A percentile compares a stretch with the other conserved stretches of the same genome.
Evolutionary conservation across 1,139 yeast genomes (phyloP).

Genomic region (Taphrina flavorubra): DNA sequence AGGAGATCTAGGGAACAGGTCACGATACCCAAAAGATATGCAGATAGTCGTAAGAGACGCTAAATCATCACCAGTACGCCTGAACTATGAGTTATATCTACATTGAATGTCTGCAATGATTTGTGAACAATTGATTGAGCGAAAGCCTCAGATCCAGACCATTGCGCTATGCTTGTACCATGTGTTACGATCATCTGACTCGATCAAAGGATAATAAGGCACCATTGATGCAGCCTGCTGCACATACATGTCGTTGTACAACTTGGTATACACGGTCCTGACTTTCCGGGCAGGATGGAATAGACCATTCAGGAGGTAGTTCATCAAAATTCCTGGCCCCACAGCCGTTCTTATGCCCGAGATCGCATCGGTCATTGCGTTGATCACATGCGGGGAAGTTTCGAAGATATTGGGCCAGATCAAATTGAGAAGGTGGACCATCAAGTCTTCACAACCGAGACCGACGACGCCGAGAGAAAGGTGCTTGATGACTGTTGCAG

Average conservation of each 20-base stretch:
- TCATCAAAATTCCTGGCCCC: conserved; percentile 76
- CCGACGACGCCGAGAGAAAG: conserved; percentile 82
- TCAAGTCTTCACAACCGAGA: conserved; percentile 72
- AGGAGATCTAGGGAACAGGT: not conserved
- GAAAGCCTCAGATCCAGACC: conserved; percentile 31
- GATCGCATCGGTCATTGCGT: conserved; percentile 77
- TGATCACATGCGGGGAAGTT: conserved; percentile 79
- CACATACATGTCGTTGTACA: conserved; percentile 77
- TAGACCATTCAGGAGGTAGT: conserved; percentile 61
- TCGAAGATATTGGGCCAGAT: conserved; percentile 64
- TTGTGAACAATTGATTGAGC: too few relatives aligned
- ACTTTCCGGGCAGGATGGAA: conserved; percentile 94
- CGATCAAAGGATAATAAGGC: conserved; percentile 76
- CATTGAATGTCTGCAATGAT: not conserved
- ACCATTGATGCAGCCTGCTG: conserved; percentile 77
- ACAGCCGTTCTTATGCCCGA: conserved; percentile 74
- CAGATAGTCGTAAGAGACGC: not conserved
- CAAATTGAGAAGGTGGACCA: conserved; percentile 70
- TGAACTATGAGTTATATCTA: not conserved
- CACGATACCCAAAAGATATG: not conserved
- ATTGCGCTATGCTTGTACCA: conserved; percentile 34
- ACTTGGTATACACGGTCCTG: conserved; percentile 80
- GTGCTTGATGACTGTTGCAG: conserved; percentile 84
- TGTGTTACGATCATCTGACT: conserved; percentile 48
- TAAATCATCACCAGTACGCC: not conserved